These are phyloP conservation scores for Aspergillus fischeri DNA, from an alignment of 2,329 filamentous ascomycete genomes.

Conservation along the genomic window DNA sequence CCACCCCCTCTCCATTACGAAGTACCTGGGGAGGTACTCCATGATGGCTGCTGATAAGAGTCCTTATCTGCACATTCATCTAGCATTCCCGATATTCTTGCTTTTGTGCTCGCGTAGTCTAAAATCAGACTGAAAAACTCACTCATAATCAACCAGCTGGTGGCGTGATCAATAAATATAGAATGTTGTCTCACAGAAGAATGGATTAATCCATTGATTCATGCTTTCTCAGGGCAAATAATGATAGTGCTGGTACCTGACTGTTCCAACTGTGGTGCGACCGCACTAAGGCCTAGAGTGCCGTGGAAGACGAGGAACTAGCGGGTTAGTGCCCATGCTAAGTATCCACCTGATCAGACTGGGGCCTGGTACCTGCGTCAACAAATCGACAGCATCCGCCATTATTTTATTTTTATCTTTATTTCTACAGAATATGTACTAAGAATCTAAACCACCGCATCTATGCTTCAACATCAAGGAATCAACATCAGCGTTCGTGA, in stretches of 20 bases:
- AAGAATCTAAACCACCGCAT: not conserved
- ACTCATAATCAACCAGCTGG: not conserved
- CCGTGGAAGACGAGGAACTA: not conserved
- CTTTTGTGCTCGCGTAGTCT: not conserved
- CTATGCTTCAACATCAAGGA: not conserved
- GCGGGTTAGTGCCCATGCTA: not conserved
- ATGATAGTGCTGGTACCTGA: not conserved
- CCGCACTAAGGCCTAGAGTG: not conserved
- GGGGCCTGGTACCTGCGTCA: conserved; percentile 7
- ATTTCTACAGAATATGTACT: not conserved
- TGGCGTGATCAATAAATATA: not conserved
- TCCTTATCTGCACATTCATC: not conserved
- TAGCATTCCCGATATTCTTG: not conserved
- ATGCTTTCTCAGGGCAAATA: not conserved
- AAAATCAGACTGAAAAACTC: not conserved
- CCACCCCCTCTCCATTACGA: not conserved
- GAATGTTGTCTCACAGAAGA: not conserved
- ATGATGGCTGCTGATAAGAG: not conserved
- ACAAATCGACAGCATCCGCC: not conserved
- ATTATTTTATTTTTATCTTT: not conserved
- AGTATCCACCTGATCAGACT: conserved; percentile 3
- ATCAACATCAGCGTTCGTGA: not conserved
- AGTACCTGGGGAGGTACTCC: not conserved
- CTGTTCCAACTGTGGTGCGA: not conserved
- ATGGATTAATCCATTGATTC: not conserved